phyloP scores from a whole-genome alignment of 2,329 filamentous ascomycete genomes.

The Colletotrichum limetticola region DNA sequence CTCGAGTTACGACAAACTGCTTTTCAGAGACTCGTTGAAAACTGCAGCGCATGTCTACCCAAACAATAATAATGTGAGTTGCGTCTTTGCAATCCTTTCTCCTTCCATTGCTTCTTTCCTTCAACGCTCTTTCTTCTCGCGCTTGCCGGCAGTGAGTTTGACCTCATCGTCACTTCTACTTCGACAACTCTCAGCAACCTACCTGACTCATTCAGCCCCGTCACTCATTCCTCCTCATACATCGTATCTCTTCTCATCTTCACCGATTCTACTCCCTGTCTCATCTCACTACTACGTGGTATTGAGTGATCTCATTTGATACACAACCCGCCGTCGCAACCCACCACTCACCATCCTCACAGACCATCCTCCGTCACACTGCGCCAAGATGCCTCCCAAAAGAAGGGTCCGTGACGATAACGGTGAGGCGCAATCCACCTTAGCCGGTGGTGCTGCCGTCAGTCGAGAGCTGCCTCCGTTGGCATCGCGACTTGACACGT shows the following conservation, averaged over 20 bases:
- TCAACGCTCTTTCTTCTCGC: slow-evolving; percentile 11
- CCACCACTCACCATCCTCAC: neutral
- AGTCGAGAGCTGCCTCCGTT: slow-evolving; percentile 37
- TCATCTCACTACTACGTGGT: neutral
- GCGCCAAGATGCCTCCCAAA: slow-evolving; percentile 32
- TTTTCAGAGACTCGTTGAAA: slow-evolving; percentile 2
- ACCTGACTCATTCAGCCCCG: neutral
- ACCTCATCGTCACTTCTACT: neutral
- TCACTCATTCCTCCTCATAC: neutral
- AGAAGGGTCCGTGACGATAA: slow-evolving; percentile 12
- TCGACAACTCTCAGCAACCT: neutral
- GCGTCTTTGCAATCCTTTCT: slow-evolving; percentile 5
- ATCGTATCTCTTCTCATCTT: neutral
- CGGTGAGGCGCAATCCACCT: slow-evolving; percentile 9
- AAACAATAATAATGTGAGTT: slow-evolving; percentile 33
- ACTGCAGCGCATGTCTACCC: slow-evolving; percentile 11
- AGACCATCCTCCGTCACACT: neutral
- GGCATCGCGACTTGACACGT: slow-evolving; percentile 37
- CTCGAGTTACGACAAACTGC: neutral
- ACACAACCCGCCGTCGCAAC: neutral
- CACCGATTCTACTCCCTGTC: neutral
- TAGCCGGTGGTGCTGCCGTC: slow-evolving; percentile 35
- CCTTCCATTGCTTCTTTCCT: slow-evolving; percentile 5
- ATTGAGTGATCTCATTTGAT: slow-evolving; percentile 5
- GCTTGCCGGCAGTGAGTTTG: neutral